Conservation (phyloP, 1,139 yeast species). For the Protomyces inouyei region DNA sequence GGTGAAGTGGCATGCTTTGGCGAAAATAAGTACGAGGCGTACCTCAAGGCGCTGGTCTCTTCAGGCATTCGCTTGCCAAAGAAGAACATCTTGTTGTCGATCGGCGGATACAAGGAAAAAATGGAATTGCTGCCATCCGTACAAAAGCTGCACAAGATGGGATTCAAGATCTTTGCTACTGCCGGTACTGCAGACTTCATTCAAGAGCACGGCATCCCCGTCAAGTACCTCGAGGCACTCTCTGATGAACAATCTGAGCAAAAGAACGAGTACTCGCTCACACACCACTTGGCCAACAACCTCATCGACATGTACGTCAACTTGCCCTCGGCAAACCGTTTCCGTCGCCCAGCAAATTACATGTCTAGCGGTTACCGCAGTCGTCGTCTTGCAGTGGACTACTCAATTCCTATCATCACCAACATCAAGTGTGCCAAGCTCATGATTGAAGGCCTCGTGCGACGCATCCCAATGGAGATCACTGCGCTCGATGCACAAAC, state of each 20-base stretch:
- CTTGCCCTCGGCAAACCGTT: slow-evolving; percentile 92
- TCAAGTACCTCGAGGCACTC: slow-evolving; percentile 87
- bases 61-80: slow-evolving; percentile 94
- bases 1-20: slow-evolving; percentile 99
- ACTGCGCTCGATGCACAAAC: slow-evolving; percentile 83
- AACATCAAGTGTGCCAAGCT: slow-evolving; percentile 97
- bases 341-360: slow-evolving; percentile 97
- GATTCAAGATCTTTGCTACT: slow-evolving; percentile 90
- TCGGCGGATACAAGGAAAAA: slow-evolving; percentile 98
- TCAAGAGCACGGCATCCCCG: slow-evolving; percentile 90
- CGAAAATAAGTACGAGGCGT: slow-evolving; percentile 92
- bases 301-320: slow-evolving; percentile 93
- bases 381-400: slow-evolving; percentile 99
- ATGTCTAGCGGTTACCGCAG: slow-evolving; percentile 97
- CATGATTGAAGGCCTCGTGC: slow-evolving; percentile 84
- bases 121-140: slow-evolving; percentile 87
- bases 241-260: slow-evolving; percentile 49
- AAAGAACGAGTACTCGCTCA: slow-evolving; percentile 71
- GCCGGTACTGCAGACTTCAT: slow-evolving; percentile 99
- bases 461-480: slow-evolving; percentile 64
- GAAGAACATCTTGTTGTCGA: slow-evolving; percentile 86
- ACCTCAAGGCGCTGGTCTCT: slow-evolving; percentile 85
- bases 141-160: slow-evolving; percentile 70
- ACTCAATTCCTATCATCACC: slow-evolving; percentile 94
- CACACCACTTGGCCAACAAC: slow-evolving; percentile 94